These are phyloP conservation scores for Kwoniella sp. DNA, from an alignment of 768 basidiomycete genomes.

Conservation along the genomic window DNA sequence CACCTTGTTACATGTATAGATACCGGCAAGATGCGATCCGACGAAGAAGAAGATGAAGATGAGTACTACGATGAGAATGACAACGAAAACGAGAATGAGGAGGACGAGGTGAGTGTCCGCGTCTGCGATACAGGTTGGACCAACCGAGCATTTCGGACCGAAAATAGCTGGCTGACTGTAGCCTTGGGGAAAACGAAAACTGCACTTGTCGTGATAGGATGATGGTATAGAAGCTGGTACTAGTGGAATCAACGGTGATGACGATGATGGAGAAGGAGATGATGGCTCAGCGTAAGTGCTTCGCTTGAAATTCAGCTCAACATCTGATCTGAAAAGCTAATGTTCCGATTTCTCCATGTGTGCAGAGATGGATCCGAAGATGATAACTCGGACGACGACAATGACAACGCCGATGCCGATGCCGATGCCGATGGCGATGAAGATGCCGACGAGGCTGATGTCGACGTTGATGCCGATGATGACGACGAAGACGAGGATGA, in stretches of 20 bases:
- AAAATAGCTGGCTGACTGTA: too few relatives aligned
- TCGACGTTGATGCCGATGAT: slow-evolving; percentile 57
- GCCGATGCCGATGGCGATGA: slow-evolving; percentile 24
- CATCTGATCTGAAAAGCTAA: background rate
- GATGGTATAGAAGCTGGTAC: slow-evolving; percentile 61
- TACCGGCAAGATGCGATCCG: slow-evolving; percentile 28
- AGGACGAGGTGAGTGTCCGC: slow-evolving; percentile 65
- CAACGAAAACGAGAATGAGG: slow-evolving; percentile 59
- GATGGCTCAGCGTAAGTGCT: slow-evolving; percentile 39
- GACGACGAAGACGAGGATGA: slow-evolving; percentile 53
- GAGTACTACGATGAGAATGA: slow-evolving; percentile 59
- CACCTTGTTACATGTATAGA: slow-evolving; percentile 6
- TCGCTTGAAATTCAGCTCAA: too few relatives aligned
- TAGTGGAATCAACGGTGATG: slow-evolving; percentile 63
- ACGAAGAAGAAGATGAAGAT: slow-evolving; percentile 66
- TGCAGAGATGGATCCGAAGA: slow-evolving; percentile 20
- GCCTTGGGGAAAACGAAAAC: too few relatives aligned
- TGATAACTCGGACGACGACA: slow-evolving; percentile 17
- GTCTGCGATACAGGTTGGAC: too few relatives aligned
- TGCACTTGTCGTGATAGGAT: slow-evolving; percentile 42
- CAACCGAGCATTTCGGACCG: too few relatives aligned
- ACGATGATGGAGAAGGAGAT: slow-evolving; percentile 59
- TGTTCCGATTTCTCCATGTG: background rate
- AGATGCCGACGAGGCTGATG: slow-evolving; percentile 16
- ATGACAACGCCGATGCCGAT: slow-evolving; percentile 7